Percentiles rank a stretch among this genome's conserved stretches.
Conservation (phyloP, 257 asterid genomes). For the Misopates orontium region DNA sequence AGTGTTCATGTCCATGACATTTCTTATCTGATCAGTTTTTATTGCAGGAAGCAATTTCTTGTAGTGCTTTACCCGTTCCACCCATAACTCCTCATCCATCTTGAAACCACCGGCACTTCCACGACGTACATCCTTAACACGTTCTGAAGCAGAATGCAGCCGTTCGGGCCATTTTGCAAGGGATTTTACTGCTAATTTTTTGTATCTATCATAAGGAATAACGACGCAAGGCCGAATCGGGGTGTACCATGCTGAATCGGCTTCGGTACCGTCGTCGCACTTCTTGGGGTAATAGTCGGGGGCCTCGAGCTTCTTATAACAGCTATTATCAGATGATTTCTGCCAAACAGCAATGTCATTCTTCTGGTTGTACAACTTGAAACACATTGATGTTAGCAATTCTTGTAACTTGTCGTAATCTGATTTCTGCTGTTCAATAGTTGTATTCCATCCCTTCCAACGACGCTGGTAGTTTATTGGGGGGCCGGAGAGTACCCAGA, state of each 20-base stretch:
- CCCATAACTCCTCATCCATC: conserved; percentile 81
- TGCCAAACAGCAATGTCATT: conserved; percentile 99
- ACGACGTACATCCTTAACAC: conserved; percentile 72
- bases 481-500: conserved; percentile 98
- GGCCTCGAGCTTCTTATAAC: conserved; percentile 80
- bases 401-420: conserved; percentile 83
- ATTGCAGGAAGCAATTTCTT: conserved; percentile 81
- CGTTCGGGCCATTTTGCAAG: conserved; percentile 89
- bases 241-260: conserved; percentile 97
- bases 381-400: conserved; percentile 81
- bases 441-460: conserved; percentile 98
- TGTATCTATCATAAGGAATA: conserved; percentile 59
- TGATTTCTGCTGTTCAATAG: conserved; percentile 83
- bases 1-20: conserved; percentile 98
- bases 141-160: conserved; percentile 71
- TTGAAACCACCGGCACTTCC: conserved; percentile 84
- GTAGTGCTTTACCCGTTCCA: conserved; percentile 70
- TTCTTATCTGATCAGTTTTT: conserved; percentile 80
- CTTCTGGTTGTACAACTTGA: conserved; percentile 80
- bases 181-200: conserved; percentile 53
- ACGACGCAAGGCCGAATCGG: conserved; percentile 92
- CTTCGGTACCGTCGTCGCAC: conserved; percentile 94
- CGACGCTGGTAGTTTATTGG: conserved; percentile 93
- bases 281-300: conserved; percentile 75
- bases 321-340: conserved; percentile 57